Evolutionary conservation across 192 early-diverging fungal genomes (phyloP).

Genomic region (Backusella luteola): DNA sequence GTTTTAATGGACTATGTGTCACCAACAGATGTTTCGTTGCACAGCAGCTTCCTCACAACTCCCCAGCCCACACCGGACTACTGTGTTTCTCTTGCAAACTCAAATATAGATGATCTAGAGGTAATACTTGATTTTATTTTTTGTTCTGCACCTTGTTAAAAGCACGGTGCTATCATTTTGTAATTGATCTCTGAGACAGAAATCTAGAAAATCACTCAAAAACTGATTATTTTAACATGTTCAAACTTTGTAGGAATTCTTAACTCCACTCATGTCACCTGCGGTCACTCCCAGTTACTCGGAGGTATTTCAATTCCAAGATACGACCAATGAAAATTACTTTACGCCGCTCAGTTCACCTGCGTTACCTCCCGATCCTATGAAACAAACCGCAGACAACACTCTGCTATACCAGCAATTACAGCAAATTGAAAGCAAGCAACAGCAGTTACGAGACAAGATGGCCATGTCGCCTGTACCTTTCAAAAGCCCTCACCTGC

Average conservation of each 20-base stretch:
- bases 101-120: background rate
- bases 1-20: background rate
- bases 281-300: slow-evolving; percentile 55
- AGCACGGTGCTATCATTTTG: background rate
- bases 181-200: background rate
- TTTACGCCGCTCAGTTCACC: slow-evolving; percentile 64
- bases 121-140: background rate
- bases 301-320: slow-evolving; percentile 12
- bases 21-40: background rate
- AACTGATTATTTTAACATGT: background rate
- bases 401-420: slow-evolving; percentile 18
- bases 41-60: background rate
- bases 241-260: slow-evolving; percentile 17
- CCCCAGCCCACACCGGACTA: background rate
- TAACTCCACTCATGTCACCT: slow-evolving; percentile 65
- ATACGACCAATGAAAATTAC: slow-evolving; percentile 25
- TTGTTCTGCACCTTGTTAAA: background rate
- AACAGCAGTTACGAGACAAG: background rate
- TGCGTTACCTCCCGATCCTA: slow-evolving; percentile 42
- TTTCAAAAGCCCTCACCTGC: background rate
- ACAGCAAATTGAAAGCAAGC: slow-evolving; percentile 13
- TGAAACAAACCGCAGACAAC: background rate
- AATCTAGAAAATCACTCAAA: background rate
- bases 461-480: background rate
- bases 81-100: background rate